A percentile compares a stretch with the other conserved stretches of the same genome.
phyloP scores from a whole-genome alignment of 805 yeast species.

The Grigorovia yakushimaensis region DNA sequence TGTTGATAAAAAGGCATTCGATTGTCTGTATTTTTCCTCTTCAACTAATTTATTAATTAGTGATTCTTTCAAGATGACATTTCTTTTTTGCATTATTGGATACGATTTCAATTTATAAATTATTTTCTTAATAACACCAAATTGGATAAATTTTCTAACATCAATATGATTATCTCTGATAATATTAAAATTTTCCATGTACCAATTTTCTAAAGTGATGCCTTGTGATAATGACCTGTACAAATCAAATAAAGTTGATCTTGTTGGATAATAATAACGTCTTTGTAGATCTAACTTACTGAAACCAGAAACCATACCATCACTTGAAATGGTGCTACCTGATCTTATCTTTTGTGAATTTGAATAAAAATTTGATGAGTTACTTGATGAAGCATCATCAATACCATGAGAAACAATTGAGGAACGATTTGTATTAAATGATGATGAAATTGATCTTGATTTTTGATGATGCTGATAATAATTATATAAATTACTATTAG shows the following conservation, averaged over 20 bases:
- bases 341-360: slow-evolving; percentile 4
- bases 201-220: slow-evolving; percentile 73
- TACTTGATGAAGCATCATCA: neutral
- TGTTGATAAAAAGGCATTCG: slow-evolving; percentile 17
- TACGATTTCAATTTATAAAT: slow-evolving; percentile 73
- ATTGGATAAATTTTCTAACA: slow-evolving; percentile 71
- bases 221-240: slow-evolving; percentile 76
- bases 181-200: slow-evolving; percentile 46
- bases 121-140: slow-evolving; percentile 75
- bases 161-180: slow-evolving; percentile 53
- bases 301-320: neutral
- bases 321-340: slow-evolving; percentile 17
- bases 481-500: neutral
- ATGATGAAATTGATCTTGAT: slow-evolving; percentile 4
- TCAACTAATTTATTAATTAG: slow-evolving; percentile 10
- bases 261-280: slow-evolving; percentile 41
- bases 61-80: slow-evolving; percentile 7
- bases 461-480: neutral
- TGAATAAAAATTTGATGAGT: slow-evolving; percentile 1
- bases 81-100: slow-evolving; percentile 42
- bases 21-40: slow-evolving; percentile 6
- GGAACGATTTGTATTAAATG: neutral
- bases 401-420: neutral
- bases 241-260: slow-evolving; percentile 56
- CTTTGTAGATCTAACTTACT: neutral